A percentile compares a stretch with the other conserved stretches of the same genome.
These are phyloP conservation scores for Sporothrix luriei DNA, from an alignment of 2,329 filamentous ascomycete genomes.

Conservation along the genomic window DNA sequence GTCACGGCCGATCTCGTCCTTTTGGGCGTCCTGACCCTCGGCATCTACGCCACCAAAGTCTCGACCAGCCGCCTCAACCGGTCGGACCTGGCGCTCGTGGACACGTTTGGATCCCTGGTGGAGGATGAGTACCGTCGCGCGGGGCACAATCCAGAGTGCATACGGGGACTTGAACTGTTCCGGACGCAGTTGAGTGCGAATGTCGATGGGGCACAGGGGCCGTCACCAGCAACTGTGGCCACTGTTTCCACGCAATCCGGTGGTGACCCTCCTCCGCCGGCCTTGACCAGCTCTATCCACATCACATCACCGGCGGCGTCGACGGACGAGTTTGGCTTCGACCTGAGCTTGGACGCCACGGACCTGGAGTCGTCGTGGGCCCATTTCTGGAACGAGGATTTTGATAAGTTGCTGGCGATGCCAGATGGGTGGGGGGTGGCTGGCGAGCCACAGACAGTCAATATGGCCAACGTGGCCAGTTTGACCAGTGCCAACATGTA, in stretches of 20 bases:
- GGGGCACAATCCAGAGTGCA: conserved; percentile 15
- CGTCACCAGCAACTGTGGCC: background rate
- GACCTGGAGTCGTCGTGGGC: conserved; percentile 32
- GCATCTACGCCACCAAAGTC: conserved; percentile 30
- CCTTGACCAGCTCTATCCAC: background rate
- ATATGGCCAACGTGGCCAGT: conserved; percentile 13
- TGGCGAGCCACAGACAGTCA: background rate
- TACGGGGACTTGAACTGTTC: background rate
- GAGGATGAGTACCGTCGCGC: conserved; percentile 16
- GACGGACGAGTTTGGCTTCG: conserved; percentile 2
- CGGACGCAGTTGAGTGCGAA: conserved; percentile 22
- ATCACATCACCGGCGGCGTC: background rate
- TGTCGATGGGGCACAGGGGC: background rate
- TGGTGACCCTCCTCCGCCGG: too few relatives aligned
- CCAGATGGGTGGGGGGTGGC: background rate
- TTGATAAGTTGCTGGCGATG: conserved; percentile 13
- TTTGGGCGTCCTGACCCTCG: conserved; percentile 28
- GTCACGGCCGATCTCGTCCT: conserved; percentile 30
- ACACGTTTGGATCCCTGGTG: conserved; percentile 24
- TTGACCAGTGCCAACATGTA: conserved; percentile 22
- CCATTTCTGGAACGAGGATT: conserved; percentile 32
- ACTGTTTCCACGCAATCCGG: too few relatives aligned
- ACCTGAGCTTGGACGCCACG: background rate
- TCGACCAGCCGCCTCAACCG: conserved; percentile 28
- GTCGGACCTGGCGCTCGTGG: conserved; percentile 24